phyloP scores from a whole-genome alignment of 768 basidiomycete genomes.

The Boletus vinaceobasis region DNA sequence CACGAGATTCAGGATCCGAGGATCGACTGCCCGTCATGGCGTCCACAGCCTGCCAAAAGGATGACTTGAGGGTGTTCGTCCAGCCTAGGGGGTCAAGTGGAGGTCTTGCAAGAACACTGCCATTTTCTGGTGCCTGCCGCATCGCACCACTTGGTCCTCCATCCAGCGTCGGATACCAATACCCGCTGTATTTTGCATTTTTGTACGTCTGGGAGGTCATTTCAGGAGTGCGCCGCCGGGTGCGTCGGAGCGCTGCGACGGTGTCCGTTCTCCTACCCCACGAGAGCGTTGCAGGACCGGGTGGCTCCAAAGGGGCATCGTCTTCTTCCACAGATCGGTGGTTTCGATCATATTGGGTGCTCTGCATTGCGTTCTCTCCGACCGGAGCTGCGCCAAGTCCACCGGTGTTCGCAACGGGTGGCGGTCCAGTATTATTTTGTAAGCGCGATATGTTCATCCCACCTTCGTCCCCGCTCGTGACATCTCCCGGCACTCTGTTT shows the following conservation, averaged over 20 bases:
- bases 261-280: slow-evolving; percentile 30
- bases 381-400: neutral
- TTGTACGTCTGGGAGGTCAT: slow-evolving; percentile 3
- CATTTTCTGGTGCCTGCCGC: neutral
- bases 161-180: slow-evolving; percentile 8
- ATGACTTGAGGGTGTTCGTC: slow-evolving; percentile 41
- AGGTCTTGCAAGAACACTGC: neutral
- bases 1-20: slow-evolving; percentile 1
- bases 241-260: slow-evolving; percentile 20
- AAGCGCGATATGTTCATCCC: slow-evolving; percentile 11
- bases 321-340: neutral
- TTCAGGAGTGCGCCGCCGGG: slow-evolving; percentile 6
- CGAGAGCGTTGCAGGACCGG: slow-evolving; percentile 22
- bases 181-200: slow-evolving; percentile 12
- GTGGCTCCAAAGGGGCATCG: slow-evolving; percentile 10
- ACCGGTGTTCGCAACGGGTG: neutral
- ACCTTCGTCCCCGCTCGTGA: slow-evolving; percentile 35
- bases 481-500: slow-evolving; percentile 48
- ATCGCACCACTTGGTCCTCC: neutral
- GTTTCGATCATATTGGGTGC: neutral
- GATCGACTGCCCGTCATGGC: slow-evolving; percentile 44
- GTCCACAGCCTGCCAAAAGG: slow-evolving; percentile 48
- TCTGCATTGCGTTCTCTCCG: neutral
- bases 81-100: slow-evolving; percentile 32
- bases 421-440: neutral